Percentiles rank a stretch among this genome's conserved stretches.
phyloP scores from a whole-genome alignment of 2,329 filamentous ascomycete genomes.

The Apiospora arundinis region DNA sequence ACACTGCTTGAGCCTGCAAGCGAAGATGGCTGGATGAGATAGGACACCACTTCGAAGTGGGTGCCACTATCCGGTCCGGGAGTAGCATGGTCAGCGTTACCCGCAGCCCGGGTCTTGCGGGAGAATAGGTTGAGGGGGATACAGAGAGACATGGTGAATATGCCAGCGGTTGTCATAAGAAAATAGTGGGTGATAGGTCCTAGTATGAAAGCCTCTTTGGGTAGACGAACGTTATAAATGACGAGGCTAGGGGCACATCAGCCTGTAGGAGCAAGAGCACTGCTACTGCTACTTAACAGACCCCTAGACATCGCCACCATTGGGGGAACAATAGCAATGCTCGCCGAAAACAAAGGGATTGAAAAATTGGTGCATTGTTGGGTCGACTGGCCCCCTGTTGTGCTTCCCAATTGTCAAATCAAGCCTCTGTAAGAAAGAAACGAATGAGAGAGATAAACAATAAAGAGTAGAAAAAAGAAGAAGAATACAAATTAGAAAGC shows the following conservation, averaged over 20 bases:
- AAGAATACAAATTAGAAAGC: too few species aligned
- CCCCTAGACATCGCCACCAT: not conserved
- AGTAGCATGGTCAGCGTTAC: too few species aligned
- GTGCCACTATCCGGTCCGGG: not conserved
- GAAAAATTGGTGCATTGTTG: not conserved
- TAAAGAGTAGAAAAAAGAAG: too few species aligned
- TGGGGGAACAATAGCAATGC: not conserved
- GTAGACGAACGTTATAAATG: too few species aligned
- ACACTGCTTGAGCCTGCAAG: not conserved
- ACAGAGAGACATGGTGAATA: not conserved
- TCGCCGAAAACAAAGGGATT: not conserved
- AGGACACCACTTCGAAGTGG: not conserved
- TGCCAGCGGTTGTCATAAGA: not conserved
- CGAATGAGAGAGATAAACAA: too few species aligned
- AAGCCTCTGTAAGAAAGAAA: too few species aligned
- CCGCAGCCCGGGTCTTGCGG: not conserved
- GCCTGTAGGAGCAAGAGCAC: not conserved
- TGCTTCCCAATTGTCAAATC: too few species aligned
- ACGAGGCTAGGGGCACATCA: too few species aligned
- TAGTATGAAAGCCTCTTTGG: too few species aligned
- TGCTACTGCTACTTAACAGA: not conserved
- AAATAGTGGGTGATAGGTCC: not conserved
- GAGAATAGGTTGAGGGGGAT: not conserved
- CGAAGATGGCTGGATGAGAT: not conserved
- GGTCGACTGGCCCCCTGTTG: not conserved